Conservation (phyloP, 352 stramenopile species). For the Pythium volutum region DNA sequence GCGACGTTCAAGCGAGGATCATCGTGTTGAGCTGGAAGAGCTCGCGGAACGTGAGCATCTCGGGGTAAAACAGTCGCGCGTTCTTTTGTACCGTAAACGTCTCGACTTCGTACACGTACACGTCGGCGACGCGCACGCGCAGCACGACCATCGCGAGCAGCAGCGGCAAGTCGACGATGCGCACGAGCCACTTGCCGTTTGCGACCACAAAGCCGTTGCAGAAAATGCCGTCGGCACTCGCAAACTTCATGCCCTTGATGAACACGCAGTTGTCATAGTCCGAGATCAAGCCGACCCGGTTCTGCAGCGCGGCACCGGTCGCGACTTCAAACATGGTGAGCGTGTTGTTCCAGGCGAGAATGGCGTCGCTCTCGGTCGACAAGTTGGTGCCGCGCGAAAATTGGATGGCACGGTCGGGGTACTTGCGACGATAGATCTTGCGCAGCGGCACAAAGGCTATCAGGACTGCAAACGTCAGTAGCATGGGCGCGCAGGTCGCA, state of each 20-base stretch:
- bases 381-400: slow-evolving; percentile 3
- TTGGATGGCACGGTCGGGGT: background rate
- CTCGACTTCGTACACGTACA: slow-evolving; percentile 29
- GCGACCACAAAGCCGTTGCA: slow-evolving; percentile 27
- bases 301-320: slow-evolving; percentile 18
- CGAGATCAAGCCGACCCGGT: slow-evolving; percentile 16
- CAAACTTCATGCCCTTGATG: slow-evolving; percentile 30
- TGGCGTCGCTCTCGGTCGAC: slow-evolving; percentile 3
- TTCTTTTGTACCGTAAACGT: slow-evolving; percentile 27
- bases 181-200: slow-evolving; percentile 25
- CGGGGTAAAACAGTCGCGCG: slow-evolving; percentile 35
- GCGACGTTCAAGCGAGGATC: slow-evolving; percentile 10
- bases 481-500: background rate
- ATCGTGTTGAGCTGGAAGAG: slow-evolving; percentile 28
- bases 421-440: slow-evolving; percentile 11
- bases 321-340: slow-evolving; percentile 24
- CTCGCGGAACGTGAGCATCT: slow-evolving; percentile 29
- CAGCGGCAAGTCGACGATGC: slow-evolving; percentile 17
- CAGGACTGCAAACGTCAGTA: slow-evolving; percentile 14
- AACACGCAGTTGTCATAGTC: slow-evolving; percentile 26
- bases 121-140: slow-evolving; percentile 26
- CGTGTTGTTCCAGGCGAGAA: slow-evolving; percentile 6
- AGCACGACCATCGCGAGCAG: slow-evolving; percentile 18
- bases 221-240: slow-evolving; percentile 26
- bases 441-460: slow-evolving; percentile 6